Conservation (phyloP, 192 early-diverging fungal genomes). For the Paraglomus brasilianum region DNA sequence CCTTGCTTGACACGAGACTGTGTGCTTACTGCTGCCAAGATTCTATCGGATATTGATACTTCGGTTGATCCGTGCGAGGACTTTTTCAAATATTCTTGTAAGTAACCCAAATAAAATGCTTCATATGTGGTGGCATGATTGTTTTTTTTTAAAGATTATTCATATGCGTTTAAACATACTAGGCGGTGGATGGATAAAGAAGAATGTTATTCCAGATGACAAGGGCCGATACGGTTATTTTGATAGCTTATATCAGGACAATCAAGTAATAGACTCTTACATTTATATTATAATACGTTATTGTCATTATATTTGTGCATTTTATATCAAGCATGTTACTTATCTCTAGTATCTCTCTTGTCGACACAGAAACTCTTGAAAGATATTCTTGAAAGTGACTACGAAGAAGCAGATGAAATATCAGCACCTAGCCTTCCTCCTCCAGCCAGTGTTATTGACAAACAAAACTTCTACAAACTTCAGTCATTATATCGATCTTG, state of each 20-base stretch:
- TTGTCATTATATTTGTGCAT: not conserved
- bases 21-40: conserved; percentile 49
- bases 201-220: conserved; percentile 59
- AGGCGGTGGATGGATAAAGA: conserved; percentile 61
- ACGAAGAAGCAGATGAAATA: conserved; percentile 25
- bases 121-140: not conserved
- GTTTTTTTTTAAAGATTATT: not conserved
- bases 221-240: conserved; percentile 50
- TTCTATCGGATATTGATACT: conserved; percentile 54
- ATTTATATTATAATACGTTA: conserved; percentile 10
- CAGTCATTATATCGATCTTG: conserved; percentile 58
- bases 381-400: conserved; percentile 50
- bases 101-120: conserved; percentile 16
- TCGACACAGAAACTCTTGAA: conserved; percentile 39
- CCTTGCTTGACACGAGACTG: conserved; percentile 58
- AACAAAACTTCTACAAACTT: conserved; percentile 54
- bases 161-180: not conserved
- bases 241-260: conserved; percentile 41
- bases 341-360: conserved; percentile 25
- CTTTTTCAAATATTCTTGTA: conserved; percentile 68
- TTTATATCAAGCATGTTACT: not conserved
- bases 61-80: conserved; percentile 63
- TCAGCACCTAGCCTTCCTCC: conserved; percentile 32
- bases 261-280: conserved; percentile 37
- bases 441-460: conserved; percentile 43